Conservation (phyloP, 2,329 filamentous ascomycete genomes). For the Cryphonectria parasitica region DNA sequence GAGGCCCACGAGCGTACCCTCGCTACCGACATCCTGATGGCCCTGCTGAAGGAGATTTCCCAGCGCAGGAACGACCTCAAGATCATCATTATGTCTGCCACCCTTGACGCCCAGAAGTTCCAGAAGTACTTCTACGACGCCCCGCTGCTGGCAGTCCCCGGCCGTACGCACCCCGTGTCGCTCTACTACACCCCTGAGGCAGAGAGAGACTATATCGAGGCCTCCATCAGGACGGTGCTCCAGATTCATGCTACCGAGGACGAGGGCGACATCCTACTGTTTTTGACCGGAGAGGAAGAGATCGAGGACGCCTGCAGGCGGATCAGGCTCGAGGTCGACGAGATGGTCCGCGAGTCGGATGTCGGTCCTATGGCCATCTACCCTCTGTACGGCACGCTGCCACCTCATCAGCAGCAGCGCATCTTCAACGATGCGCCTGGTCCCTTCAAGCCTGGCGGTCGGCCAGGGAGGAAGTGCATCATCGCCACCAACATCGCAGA, state of each 20-base stretch:
- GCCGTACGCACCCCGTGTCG: constrained; percentile 94
- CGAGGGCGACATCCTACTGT: constrained; percentile 91
- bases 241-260: constrained; percentile 94
- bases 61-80: constrained; percentile 85
- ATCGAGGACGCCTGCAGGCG: constrained; percentile 96
- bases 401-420: constrained; percentile 88
- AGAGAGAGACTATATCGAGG: constrained; percentile 95
- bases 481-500: constrained; percentile 98
- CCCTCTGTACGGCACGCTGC: constrained; percentile 90
- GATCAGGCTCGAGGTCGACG: constrained; percentile 86
- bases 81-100: constrained; percentile 99
- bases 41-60: constrained; percentile 88
- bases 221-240: constrained; percentile 88
- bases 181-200: constrained; percentile 98
- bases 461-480: constrained; percentile 91
- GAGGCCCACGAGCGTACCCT: constrained; percentile 98
- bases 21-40: constrained; percentile 97
- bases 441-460: constrained; percentile 72
- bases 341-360: constrained; percentile 88
- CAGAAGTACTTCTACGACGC: constrained; percentile 96
- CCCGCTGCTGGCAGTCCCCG: constrained; percentile 89
- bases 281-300: constrained; percentile 97
- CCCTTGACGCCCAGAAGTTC: constrained; percentile 96
- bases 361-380: constrained; percentile 89
- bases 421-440: constrained; percentile 91